Evolutionary conservation across 768 basidiomycete species (phyloP), one percentile per base, ranked within the genome.

Genomic region (Pleurotus citrinopileatus): DNA sequence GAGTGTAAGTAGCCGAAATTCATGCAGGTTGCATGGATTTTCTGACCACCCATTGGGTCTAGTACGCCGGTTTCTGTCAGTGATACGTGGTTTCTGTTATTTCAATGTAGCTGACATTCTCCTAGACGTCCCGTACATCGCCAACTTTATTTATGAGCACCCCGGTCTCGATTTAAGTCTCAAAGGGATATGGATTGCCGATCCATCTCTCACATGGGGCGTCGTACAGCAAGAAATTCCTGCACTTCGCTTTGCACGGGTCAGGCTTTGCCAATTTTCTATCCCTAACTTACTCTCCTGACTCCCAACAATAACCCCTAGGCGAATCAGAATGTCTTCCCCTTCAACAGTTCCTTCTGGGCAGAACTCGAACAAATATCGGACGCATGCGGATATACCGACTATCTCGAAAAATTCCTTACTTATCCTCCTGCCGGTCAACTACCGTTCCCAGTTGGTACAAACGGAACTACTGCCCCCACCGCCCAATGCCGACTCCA

Each of bases 41-140:
- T 46, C 42, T 52, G 32, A 52, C 9, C 5, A n/a, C 25, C 20
- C 8, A 12, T 27, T 40, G 26, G 61, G 55, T 22, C 13, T 53
- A 88, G 86, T 87, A 87, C 57, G 87, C 84, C 8, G 87, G 87
- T 57, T 81, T 75, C 56, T 89, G 87, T 72, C 65, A 74, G 86
- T 34, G 22, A 42, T 17, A 13, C 45, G n/a, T 13, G 23, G 13
- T 26, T 22, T 9, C 6, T 23, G 7, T n/a, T 38, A 23, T 28
- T 52, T 20, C 4, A 26, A 23, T 54, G 42, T 56, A n/a, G 7
- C 17, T 26, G 47, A 51, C 17, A 25, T 37, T 26, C 50, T 17
- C 12, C 13, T 36, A 71, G 70, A 70, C 57, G 70, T 74, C 19
- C 71, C 75, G 0, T 86, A 88, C 62, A 83, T 85, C 53, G 87